A percentile compares a stretch with the other conserved stretches of the same genome.
These are phyloP conservation scores for Sclerotiophoma versabilis DNA, from an alignment of 2,329 filamentous ascomycete genomes.

Conservation along the genomic window DNA sequence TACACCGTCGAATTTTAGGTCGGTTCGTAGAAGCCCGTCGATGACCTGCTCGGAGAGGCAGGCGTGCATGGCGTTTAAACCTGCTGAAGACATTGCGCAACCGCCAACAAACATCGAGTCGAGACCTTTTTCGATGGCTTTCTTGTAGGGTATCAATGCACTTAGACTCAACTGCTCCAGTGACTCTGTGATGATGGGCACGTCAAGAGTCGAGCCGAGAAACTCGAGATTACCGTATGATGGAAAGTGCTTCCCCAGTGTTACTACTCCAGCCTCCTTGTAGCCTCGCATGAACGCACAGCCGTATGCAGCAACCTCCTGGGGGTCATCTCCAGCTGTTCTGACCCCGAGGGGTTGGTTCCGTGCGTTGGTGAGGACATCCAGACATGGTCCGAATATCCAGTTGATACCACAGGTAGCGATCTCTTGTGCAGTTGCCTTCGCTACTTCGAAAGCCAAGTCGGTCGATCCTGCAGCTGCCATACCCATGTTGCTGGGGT, in stretches of 20 bases:
- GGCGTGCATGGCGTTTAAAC: constrained; percentile 94
- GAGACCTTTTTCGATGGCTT: constrained; percentile 83
- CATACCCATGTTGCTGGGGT: constrained; percentile 95
- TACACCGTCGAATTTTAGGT: constrained; percentile 88
- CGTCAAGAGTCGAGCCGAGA: constrained; percentile 85
- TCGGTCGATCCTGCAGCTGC: constrained; percentile 89
- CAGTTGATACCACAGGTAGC: constrained; percentile 94
- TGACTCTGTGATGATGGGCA: constrained; percentile 94
- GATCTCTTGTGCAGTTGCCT: constrained; percentile 91
- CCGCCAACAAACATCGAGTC: constrained; percentile 97
- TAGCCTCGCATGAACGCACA: constrained; percentile 92
- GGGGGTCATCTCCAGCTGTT: constrained; percentile 89
- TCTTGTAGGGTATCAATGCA: constrained; percentile 88
- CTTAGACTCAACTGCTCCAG: constrained; percentile 91
- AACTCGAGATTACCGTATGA: constrained; percentile 97
- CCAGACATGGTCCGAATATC: constrained; percentile 91
- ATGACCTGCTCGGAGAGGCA: constrained; percentile 93
- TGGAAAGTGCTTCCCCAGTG: constrained; percentile 94
- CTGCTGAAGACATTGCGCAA: constrained; percentile 88
- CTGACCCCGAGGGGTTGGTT: constrained; percentile 91
- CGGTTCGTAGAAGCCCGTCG: constrained; percentile 84
- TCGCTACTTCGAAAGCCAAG: constrained; percentile 86
- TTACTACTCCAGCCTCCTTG: constrained; percentile 86
- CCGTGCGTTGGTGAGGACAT: constrained; percentile 90
- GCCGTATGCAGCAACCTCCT: constrained; percentile 91